These are phyloP conservation scores for Ceratopteris richardii DNA, from an alignment of 75 land plant species.

Conservation along the genomic window DNA sequence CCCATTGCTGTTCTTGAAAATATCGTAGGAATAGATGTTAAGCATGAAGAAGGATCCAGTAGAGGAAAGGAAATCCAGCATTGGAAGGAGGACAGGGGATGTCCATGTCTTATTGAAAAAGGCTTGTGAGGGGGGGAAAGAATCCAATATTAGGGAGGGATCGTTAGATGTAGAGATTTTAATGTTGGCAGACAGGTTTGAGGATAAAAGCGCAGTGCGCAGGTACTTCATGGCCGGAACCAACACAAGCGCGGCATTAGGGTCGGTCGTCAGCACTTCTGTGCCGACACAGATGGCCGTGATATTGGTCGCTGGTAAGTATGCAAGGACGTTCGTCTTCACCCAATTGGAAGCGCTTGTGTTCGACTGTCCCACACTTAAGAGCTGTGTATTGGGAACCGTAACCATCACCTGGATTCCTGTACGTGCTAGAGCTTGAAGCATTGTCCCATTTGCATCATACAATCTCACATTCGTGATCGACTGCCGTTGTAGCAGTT, in stretches of 20 bases:
- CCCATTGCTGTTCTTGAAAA: conserved; percentile 45
- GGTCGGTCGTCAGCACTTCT: conserved; percentile 64
- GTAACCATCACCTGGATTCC: conserved; percentile 62
- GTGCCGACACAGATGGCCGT: conserved; percentile 74
- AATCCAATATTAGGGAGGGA: conserved; percentile 55
- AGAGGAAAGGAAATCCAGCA: conserved; percentile 46
- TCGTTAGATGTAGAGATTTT: conserved; percentile 80
- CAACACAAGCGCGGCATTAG: conserved; percentile 48
- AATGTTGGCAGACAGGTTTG: conserved; percentile 44
- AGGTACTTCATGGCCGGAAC: conserved; percentile 68
- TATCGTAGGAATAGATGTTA: conserved; percentile 84
- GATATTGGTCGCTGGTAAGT: conserved; percentile 55
- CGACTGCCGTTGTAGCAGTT: conserved; percentile 45
- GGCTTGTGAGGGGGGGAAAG: conserved; percentile 92
- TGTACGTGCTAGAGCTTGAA: conserved; percentile 53
- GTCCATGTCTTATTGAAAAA: conserved; percentile 52
- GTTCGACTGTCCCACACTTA: conserved; percentile 64
- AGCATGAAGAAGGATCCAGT: conserved; percentile 69
- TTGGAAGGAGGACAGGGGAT: conserved; percentile 28
- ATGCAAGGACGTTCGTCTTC: conserved; percentile 46
- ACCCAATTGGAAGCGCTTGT: conserved; percentile 75
- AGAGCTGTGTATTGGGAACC: conserved; percentile 67
- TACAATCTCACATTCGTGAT: conserved; percentile 69
- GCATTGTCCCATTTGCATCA: conserved; percentile 56
- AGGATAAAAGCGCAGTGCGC: conserved; percentile 56